Evolutionary conservation across 164 flowering plant genomes (phyloP), one percentile per base, ranked within the genome.

Genomic region (Macadamia integrifolia): DNA sequence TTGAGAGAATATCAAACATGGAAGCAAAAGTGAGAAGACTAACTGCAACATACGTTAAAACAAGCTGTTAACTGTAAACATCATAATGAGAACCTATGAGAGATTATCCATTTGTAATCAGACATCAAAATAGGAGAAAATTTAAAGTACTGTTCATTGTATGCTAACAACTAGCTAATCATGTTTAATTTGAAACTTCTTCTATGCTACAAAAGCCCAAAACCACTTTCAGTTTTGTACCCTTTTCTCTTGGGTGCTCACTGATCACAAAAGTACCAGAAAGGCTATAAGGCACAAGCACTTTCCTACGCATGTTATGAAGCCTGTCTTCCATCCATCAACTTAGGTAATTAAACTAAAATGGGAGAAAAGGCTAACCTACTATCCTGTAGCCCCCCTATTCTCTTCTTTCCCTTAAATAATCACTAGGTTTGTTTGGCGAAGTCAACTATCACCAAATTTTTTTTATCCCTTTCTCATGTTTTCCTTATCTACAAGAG

Each of bases 1-100:
- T 73, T 94, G 96, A 67, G 98, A 86, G 78, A 94, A 94, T 61
- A 94, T 94, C 78, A 94, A 75, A 74, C 98, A 94, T 32, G 99
- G 98, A 55, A 94, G 94, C 80, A 94, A 78, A 60, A 94, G 97
- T 31, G 98, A 83, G 76, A 94, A 94, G 7, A 94, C 98, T 84
- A 94, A 75, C 99, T 92, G 96, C 85, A 61, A 49, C 31, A 72
- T 15, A 60, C 23, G 49, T 44, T 32, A 5, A 64, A 28, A 13
- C 49, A 55, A 53, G 30, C 31, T n/a, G 52, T 59, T 9, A 48
- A 49, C 44, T 35, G 43, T 13, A 15, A 35, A 58, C 4, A 31
- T 59, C 44, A 59, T 23, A 46, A 46, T 46, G 50, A 44, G 61
- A 15, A 17, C 42, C 28, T n/a, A 31, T 29, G 32, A 68, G 17